Evolutionary conservation across 1,284 basidiomycete species (phyloP), one percentile per base, ranked within the genome.

Genomic region (Leccinum pachyderme): DNA sequence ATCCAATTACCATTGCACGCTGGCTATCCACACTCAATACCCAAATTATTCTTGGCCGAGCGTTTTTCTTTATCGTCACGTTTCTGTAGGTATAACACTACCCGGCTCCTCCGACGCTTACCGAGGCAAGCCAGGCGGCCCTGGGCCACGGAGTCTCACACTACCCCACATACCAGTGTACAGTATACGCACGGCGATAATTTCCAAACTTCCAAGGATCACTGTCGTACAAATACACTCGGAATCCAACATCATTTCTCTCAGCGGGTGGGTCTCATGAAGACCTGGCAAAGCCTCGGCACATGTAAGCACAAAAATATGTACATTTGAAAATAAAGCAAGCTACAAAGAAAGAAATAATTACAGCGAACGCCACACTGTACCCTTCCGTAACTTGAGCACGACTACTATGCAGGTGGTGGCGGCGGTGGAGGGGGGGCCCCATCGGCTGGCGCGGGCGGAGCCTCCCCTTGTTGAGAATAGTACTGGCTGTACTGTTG

Each of bases 401-500:
- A 39, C 18, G 3, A 7, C 11, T 15, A 44, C 47, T 66, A 68
- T 59, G 58, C 60, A n/a, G 65, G 64, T 1, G 64, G 65, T 1
- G 62, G 61, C 0, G 63, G 62, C 0, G 64, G 63, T 0, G 63
- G 64, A 0, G 53, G 63, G 0, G 56, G 55, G 2, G 7, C 37
- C 6, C 57, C 67, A 46, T 69, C 63, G 15, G 50, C 46, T 0
- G 63, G 57, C 43, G 73, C 68, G 12, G 63, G 57, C 44, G 64
- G 52, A 4, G 41, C 61, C n/a, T 72, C 69, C 5, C 71, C 68
- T 52, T 77, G 75, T 9, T 72, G 69, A 43, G 79, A 77, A 63
- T 90, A 90, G 67, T 89, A 89, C 59, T 89, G 84, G 11, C 76
- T 78, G 62, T 90, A 89, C 62, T 89, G 86, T 56, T 82, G 78